Conservation (phyloP, 1,139 yeast genomes). For the Magnusiomyces fungicola region DNA sequence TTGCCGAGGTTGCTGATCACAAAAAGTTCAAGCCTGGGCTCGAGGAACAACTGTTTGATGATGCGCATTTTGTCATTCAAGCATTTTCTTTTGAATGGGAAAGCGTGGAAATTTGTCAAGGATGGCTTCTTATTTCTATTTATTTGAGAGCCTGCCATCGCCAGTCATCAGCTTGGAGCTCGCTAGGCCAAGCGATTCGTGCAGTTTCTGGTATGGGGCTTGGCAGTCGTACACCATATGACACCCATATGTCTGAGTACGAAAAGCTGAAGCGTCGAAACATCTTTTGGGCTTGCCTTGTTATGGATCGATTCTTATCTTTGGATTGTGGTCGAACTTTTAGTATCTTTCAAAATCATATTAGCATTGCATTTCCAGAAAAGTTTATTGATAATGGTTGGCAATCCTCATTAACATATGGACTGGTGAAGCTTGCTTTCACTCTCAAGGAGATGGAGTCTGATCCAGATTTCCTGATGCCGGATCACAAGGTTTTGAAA, state of each 20-base stretch:
- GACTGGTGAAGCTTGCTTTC: conserved; percentile 22
- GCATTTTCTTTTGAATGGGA: conserved; percentile 61
- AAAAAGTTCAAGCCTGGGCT: conserved; percentile 32
- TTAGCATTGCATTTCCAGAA: conserved; percentile 35
- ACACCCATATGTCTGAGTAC: conserved; percentile 29
- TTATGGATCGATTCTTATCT: conserved; percentile 49
- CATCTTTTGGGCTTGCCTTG: conserved; percentile 52
- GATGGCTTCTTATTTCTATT: conserved; percentile 50
- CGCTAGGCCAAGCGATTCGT: conserved; percentile 48
- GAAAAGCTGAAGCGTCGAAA: conserved; percentile 47
- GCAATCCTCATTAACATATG: conserved; percentile 45
- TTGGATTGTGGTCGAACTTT: conserved; percentile 49
- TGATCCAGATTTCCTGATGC: conserved; percentile 20
- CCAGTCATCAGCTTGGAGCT: conserved; percentile 49
- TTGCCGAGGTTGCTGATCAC: conserved; percentile 40
- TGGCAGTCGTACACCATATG: conserved; percentile 23
- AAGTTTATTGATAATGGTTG: conserved; percentile 43
- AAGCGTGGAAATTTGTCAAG: conserved; percentile 55
- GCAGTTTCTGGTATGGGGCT: conserved; percentile 55
- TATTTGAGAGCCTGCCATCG: conserved; percentile 51
- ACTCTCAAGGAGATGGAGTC: conserved; percentile 20
- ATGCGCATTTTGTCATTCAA: conserved; percentile 42
- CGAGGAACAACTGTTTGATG: conserved; percentile 50
- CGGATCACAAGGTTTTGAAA: conserved; percentile 13
- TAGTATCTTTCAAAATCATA: conserved; percentile 39